Conservation (phyloP, 1,139 yeast genomes). For the Yamadazyma kanchanaburiensis region DNA sequence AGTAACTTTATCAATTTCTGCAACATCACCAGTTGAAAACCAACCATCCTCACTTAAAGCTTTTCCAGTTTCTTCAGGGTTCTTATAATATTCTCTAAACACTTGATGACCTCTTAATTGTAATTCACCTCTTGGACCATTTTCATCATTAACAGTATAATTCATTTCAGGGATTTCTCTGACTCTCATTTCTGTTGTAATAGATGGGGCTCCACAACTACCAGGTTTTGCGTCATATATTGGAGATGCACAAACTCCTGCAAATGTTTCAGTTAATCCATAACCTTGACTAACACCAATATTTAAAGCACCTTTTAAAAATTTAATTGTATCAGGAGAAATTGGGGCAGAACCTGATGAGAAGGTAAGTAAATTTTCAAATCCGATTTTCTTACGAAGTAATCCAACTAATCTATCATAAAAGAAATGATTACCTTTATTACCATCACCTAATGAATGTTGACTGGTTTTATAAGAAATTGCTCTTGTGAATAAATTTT, state of each 20-base stretch:
- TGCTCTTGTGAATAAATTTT: conserved; percentile 23
- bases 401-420: conserved; percentile 51
- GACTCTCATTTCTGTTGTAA: conserved; percentile 55
- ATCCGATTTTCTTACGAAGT: conserved; percentile 55
- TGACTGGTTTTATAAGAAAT: conserved; percentile 28
- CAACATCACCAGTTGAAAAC: conserved; percentile 79
- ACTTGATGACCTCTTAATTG: conserved; percentile 67
- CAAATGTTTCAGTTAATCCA: conserved; percentile 74
- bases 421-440: conserved; percentile 26
- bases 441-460: conserved; percentile 27
- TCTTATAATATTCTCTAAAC: conserved; percentile 58
- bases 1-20: conserved; percentile 42
- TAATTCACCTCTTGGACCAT: conserved; percentile 53
- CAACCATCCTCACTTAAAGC: conserved; percentile 44
- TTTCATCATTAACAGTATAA: conserved; percentile 44
- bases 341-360: conserved; percentile 78
- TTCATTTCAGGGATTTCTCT: conserved; percentile 69
- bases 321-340: conserved; percentile 54
- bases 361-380: conserved; percentile 42
- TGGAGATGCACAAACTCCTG: conserved; percentile 51
- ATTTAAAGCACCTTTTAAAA: conserved; percentile 60
- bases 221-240: conserved; percentile 50
- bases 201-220: conserved; percentile 59
- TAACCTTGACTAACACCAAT: conserved; percentile 68
- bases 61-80: conserved; percentile 33